Base-by-base conservation (phyloP, 129 eudicot genomes). In the Calendula officinalis region DNA sequence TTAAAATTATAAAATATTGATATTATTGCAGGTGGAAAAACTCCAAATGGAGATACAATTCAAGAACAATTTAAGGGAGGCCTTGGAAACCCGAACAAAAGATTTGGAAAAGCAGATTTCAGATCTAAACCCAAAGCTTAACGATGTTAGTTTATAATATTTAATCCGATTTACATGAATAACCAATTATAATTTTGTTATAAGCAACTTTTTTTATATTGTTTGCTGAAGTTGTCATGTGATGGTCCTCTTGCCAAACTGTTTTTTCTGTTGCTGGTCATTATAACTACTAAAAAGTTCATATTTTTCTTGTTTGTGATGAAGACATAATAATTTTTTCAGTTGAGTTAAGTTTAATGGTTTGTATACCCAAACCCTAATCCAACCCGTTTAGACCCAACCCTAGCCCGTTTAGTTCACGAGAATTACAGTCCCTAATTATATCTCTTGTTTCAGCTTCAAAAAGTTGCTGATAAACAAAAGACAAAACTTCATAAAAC, bases 401-500 rank as follows among this genome's bases (percentile, higher is more conserved):
- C 30, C 30, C 30, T 22, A 22, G 30, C 30, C 30, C 30, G 2
- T 22, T 22, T 22, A 22, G 30, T 22, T 22, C 30, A 22, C 30
- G 30, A 22, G 30, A 22, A 22, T 22, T 22, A 2, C 30, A 22
- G 30, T 2, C 2, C 1, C 30, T 22, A 22, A 22, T 22, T 22
- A 22, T 22, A 22, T 22, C 30, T 22, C 30, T 34, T 63, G 53
- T 75, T 77, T 52, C 84, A 89, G 96, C 84, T 83, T 42, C 82
- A 80, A 50, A 71, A 73, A 64, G 76, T 75, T 58, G 77, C 36
- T 70, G 94, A 80, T 49, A 83, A 85, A 30, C 87, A 78, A 72
- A 89, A 82, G 77, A 50, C 46, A 56, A 82, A 64, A 50, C 83
- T 85, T 61, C 80, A 39, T 16, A 83, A 85, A 67, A 80, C 94